Base-by-base conservation (phyloP, 2,329 filamentous ascomycete genomes). In the Ophiosphaerella korrae region DNA sequence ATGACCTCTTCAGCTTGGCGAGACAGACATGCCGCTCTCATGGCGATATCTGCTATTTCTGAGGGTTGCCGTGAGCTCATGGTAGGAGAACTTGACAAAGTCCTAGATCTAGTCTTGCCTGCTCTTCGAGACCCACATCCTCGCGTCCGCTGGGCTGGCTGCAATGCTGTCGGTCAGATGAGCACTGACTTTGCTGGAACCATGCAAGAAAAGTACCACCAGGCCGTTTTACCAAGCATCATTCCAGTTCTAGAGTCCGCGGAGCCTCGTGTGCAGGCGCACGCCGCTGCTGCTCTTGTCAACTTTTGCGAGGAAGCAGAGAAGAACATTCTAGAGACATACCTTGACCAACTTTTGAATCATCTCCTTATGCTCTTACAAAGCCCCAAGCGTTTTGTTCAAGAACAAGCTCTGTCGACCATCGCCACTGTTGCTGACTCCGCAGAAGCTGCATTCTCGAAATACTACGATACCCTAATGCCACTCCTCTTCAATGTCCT, bases 301-400 rank as follows among this genome's bases (percentile, higher is more conserved):
- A 99, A 99, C 78, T 99, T 99, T 75, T 99, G 94, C 74, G 94
- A 99, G 73, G 94, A 97, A 76, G 93, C 94, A 0, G 93, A 99
- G 74, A 96, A 96, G 77, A 84, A 84, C 47, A 88, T 91, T 16
- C 81, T 99, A 13, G 92, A 96, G 73, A 93, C 94, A 11, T 97
- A 97, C 70, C 85, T 99, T 8, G 93, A 95, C 68, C 85, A 92
- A 58, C 83, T 99, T 5, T 80, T 99, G 21, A 88, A 85, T 33
- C 89, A 93, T 58, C 83, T 99, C 11, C 90, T 97, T 75, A 86
- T 89, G 65, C 84, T 99, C 14, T 82, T 99, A 39, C 90, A 92
- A 67, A 96, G 90, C 70, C 87, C 90, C 48, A 96, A 97, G 80
- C 88, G 93, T 53, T 99, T 95, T 66, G 93, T 99, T 5, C 94